Evolutionary conservation across 2,329 filamentous ascomycete species (phyloP), one percentile per base, ranked within the genome.

Genomic region (Colletotrichum noveboracense): DNA sequence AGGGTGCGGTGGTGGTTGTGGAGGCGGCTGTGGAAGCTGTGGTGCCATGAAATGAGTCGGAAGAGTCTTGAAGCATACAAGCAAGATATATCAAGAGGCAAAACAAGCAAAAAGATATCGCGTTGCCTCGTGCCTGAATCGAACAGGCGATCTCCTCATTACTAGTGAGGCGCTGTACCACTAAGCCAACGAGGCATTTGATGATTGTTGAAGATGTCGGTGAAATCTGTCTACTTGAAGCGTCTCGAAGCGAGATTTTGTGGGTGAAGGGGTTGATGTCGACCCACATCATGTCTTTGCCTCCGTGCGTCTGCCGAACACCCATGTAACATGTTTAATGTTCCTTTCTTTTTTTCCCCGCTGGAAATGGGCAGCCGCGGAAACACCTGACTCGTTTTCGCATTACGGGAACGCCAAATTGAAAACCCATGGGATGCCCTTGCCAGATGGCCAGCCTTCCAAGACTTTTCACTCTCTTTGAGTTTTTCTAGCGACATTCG

Each of bases 141-240:
- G 73, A 75, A 75, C 73, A 60, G 69, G 61, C 58, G 73, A 75
- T 75, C 73, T 75, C 64, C 72, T 75, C 72, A 75, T 75, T 75
- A 75, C 72, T 75, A 75, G 72, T 75, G 72, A 75, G 72, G 62
- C 72, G 73, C 73, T 75, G 58, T 75, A 75, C 73, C 73, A 75
- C 73, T 75, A 62, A 75, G 73, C 73, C 73, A 75, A 75, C 73
- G 65, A 75, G 73, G 58, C 68, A 16, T 9, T 7, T 56, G 7
- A 38, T 62, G 5, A 3, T 34, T 16, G 43, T 24, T 60, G 21
- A 32, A 13, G 26, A 0, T 0, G 2, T 0, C 0, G 3, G 5
- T 12, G n/a, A 13, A 12, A 36, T 26, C 2, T 34, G 21, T 14
- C 2, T 6, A 14, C 13, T 36, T 68, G 2, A 43, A 24, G 16